A percentile compares a stretch with the other conserved stretches of the same genome.
Evolutionary conservation across 2,329 filamentous ascomycete species (phyloP).

Genomic region (Colletotrichum tanaceti): DNA sequence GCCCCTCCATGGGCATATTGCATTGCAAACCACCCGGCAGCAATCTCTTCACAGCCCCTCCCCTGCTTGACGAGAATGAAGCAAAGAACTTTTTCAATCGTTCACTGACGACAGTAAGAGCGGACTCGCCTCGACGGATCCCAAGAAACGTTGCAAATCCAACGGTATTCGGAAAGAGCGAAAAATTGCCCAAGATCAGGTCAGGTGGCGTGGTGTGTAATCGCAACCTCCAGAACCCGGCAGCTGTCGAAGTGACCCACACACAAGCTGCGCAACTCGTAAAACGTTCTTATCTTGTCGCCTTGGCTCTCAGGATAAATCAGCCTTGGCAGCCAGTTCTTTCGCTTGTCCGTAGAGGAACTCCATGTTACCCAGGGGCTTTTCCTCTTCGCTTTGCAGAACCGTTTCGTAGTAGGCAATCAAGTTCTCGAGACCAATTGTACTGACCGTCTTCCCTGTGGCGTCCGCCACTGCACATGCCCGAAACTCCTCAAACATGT

Average conservation of each 20-base stretch:
- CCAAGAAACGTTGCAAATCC: constrained; percentile 30
- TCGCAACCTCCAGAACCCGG: constrained; percentile 10
- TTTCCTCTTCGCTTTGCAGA: background rate
- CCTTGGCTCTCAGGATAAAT: constrained; percentile 11
- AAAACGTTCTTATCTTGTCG: constrained; percentile 14
- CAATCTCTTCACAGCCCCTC: background rate
- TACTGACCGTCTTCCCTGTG: constrained; percentile 54
- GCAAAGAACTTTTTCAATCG: constrained; percentile 39
- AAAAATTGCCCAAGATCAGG: constrained; percentile 13
- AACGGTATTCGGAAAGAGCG: constrained; percentile 11
- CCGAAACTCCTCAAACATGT: constrained; percentile 82
- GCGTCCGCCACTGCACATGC: constrained; percentile 74
- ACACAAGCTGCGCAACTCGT: constrained; percentile 31
- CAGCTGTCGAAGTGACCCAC: constrained; percentile 10
- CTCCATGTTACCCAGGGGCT: constrained; percentile 13
- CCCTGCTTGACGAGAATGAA: constrained; percentile 24
- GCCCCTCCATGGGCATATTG: constrained; percentile 7
- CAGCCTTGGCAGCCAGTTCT: constrained; percentile 12
- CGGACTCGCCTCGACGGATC: constrained; percentile 1
- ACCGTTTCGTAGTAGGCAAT: constrained; percentile 69
- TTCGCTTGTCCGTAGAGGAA: constrained; percentile 30
- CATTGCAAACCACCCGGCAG: constrained; percentile 14
- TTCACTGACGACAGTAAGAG: constrained; percentile 19
- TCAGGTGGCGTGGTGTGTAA: background rate
- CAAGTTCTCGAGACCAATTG: constrained; percentile 70